These are phyloP conservation scores for Silene coronaria DNA, from an alignment of 179 eudicot genomes.

Conservation along the genomic window DNA sequence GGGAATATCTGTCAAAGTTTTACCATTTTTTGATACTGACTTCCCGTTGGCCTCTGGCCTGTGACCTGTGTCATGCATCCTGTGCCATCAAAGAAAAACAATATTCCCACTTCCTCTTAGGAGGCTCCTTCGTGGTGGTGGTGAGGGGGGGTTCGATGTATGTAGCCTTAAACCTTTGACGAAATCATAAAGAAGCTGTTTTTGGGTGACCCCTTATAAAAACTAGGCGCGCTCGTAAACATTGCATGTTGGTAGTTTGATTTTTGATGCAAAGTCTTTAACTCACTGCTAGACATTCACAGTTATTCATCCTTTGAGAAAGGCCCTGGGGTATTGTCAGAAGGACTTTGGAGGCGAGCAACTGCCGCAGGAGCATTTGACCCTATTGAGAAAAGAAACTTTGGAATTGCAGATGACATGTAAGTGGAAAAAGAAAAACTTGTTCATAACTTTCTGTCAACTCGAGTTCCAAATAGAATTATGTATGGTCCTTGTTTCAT, in stretches of 20 bases:
- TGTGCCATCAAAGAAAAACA: not conserved
- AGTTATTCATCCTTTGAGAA: conserved; percentile 65
- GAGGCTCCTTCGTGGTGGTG: not conserved
- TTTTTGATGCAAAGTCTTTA: not conserved
- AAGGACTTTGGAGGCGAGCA: conserved; percentile 95
- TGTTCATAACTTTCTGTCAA: not conserved
- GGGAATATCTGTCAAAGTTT: not conserved
- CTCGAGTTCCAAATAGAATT: not conserved
- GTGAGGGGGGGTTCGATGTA: not conserved
- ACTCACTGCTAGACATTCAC: conserved; percentile 27
- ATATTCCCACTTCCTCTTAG: not conserved
- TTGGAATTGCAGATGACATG: conserved; percentile 98
- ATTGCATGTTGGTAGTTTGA: not conserved
- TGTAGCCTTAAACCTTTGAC: not conserved
- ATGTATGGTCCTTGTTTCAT: conserved; percentile 3
- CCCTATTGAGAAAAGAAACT: conserved; percentile 79
- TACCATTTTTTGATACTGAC: not conserved
- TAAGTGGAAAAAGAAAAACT: conserved; percentile 23
- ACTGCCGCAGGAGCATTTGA: conserved; percentile 72
- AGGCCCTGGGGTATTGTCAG: conserved; percentile 49
- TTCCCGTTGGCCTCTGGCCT: too few relatives aligned
- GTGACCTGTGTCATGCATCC: not conserved
- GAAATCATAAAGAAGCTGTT: conserved; percentile 1
- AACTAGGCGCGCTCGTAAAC: not conserved
- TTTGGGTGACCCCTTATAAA: not conserved